phyloP scores from a whole-genome alignment of 306 rosid species.

The Geum urbanum region DNA sequence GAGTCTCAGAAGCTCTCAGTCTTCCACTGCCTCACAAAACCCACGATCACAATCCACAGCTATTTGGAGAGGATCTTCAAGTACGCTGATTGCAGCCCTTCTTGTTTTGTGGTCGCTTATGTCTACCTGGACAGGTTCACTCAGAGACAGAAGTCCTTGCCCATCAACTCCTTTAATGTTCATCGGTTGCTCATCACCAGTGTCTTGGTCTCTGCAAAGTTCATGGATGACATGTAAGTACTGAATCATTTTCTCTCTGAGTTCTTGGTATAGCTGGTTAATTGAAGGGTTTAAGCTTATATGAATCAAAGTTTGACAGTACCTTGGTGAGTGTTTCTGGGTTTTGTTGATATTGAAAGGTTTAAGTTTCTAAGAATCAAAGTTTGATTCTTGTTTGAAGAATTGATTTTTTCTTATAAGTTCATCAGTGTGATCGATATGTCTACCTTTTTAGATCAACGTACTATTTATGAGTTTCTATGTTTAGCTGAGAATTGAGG shows the following conservation, averaged over 20 bases:
- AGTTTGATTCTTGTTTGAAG: background rate
- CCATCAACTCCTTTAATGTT: constrained; percentile 71
- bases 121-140: constrained; percentile 82
- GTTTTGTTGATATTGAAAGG: background rate
- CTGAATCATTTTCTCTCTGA: background rate
- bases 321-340: background rate
- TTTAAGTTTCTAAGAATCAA: background rate
- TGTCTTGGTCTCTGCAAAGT: constrained; percentile 78
- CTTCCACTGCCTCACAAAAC: constrained; percentile 68
- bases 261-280: background rate
- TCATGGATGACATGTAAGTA: constrained; percentile 87
- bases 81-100: constrained; percentile 82
- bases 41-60: constrained; percentile 61
- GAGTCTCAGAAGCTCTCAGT: constrained; percentile 50
- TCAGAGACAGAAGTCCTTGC: constrained; percentile 55
- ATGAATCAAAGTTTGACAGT: background rate
- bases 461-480: background rate
- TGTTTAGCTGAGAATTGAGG: background rate
- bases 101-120: constrained; percentile 83
- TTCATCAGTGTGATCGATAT: background rate
- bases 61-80: constrained; percentile 76
- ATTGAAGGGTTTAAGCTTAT: background rate
- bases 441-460: background rate
- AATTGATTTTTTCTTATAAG: background rate
- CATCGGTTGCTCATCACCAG: constrained; percentile 83